Evolutionary conservation across 768 basidiomycete species (phyloP).

Genomic region (Aureoboletus auriporus): DNA sequence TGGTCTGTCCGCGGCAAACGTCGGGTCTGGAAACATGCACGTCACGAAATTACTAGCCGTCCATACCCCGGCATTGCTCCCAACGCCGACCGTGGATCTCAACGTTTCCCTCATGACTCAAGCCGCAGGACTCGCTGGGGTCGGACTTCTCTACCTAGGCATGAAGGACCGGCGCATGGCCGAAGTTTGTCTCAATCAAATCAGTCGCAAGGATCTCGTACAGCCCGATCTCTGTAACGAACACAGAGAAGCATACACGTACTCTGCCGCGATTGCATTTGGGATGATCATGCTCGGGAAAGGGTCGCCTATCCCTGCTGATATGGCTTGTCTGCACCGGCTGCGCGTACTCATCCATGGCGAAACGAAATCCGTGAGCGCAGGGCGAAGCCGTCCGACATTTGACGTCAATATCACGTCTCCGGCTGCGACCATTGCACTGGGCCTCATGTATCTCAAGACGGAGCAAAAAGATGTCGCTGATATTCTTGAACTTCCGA

Average conservation of each 20-base stretch:
- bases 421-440: constrained; percentile 83
- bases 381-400: constrained; percentile 37
- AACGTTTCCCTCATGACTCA: constrained; percentile 90
- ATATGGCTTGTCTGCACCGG: constrained; percentile 61
- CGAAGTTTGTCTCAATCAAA: constrained; percentile 84
- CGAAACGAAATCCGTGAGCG: constrained; percentile 43
- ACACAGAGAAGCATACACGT: constrained; percentile 88
- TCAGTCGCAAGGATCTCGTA: constrained; percentile 71
- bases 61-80: constrained; percentile 89
- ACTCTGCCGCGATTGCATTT: constrained; percentile 84
- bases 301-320: constrained; percentile 75
- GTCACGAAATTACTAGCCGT: constrained; percentile 90
- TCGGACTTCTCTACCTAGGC: constrained; percentile 88
- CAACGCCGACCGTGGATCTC: constrained; percentile 80
- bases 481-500: constrained; percentile 78
- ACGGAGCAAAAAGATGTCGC: constrained; percentile 84
- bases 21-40: constrained; percentile 80
- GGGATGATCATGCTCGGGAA: constrained; percentile 96
- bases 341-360: constrained; percentile 77
- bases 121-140: constrained; percentile 79
- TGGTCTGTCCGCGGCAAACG: constrained; percentile 88
- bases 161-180: constrained; percentile 88
- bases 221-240: constrained; percentile 84
- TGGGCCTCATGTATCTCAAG: constrained; percentile 90
- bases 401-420: constrained; percentile 91